Base-by-base conservation (phyloP, 345 rosid genomes). In the Syzygium aromaticum region DNA sequence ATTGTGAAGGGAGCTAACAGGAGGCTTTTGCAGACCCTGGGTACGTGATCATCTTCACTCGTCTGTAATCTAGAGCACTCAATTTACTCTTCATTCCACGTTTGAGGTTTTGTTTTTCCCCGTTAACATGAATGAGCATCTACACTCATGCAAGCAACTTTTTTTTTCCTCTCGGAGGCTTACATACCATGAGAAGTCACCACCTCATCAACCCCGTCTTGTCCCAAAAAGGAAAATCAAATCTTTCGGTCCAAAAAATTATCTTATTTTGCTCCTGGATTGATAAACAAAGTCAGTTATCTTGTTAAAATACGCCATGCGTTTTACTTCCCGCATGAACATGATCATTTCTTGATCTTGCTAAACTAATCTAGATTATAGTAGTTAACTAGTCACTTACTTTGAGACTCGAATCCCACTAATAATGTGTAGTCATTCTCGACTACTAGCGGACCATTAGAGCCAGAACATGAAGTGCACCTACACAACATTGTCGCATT, bases 1-100 rank as follows among this genome's bases (percentile, higher is more conserved):
- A 84, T 88, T 90, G 92, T 88, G 86, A 92, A 89, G 89, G 95
- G 92, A 86, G 86, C 90, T 52, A 91, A 84, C 52, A 90, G 92
- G 88, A 90, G 91, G 90, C 92, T 92, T 52, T 86, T 92, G 82
- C 87, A 91, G 19, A 85, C 85, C 59, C 43, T 92, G 84, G 93
- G 94, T 93, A 87, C 13, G 28, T 46, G 8, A 49, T 33, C 13
- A 9, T 33, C 78, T 67, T 67, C 46, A 40, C 46, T 67, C 43
- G 12, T 16, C 16, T 67, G 78, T 30, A 30, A 67, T 0, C 78
- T 30, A 5, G 14, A 19, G 80, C 80, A 5, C 25, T 53, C 10
- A 7, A 27, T 73, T 14, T 5, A 28, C 17, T 63, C 7, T 54
- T 49, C 23, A 17, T 80, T 40, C 13, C 82, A n/a, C 33, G n/a